Conservation (phyloP, 164 flowering plant species). For the Piper betle region DNA sequence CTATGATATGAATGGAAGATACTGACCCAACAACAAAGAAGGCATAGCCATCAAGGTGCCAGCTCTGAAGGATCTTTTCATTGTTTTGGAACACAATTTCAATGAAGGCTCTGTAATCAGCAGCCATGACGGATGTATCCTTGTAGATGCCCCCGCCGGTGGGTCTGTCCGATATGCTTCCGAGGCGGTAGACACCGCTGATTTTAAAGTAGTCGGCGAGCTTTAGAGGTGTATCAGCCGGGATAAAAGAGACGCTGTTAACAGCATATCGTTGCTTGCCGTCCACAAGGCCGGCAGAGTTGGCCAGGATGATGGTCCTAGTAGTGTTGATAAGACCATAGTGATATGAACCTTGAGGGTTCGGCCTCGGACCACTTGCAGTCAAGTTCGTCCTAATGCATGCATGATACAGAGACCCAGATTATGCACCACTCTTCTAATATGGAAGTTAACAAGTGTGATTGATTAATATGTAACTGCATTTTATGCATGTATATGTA, state of each 20-base stretch:
- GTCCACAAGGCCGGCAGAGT: conserved; percentile 32
- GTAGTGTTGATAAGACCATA: conserved; percentile 46
- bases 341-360: conserved; percentile 94
- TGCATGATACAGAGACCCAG: too few species aligned
- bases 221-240: conserved; percentile 76
- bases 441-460: too few species aligned
- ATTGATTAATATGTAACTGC: too few species aligned
- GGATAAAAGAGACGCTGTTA: conserved; percentile 64
- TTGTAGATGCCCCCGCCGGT: conserved; percentile 17
- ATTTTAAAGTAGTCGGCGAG: conserved; percentile 73
- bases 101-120: conserved; percentile 48
- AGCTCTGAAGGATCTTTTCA: conserved; percentile 52
- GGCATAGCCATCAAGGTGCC: conserved; percentile 72
- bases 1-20: too few species aligned
- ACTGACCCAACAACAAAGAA: conserved; percentile 82
- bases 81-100: conserved; percentile 74
- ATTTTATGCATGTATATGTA: conserved; percentile 1
- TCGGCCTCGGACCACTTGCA: conserved; percentile 85
- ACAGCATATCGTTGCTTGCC: conserved; percentile 66
- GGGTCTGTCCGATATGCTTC: conserved; percentile 55
- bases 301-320: conserved; percentile 46
- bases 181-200: conserved; percentile 52
- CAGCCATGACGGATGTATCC: conserved; percentile 68
- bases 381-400: conserved; percentile 55
- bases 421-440: too few species aligned